A percentile compares a stretch with the other conserved stretches of the same genome.
phyloP scores from a whole-genome alignment of 768 basidiomycete genomes.

The Amanita rimosa region DNA sequence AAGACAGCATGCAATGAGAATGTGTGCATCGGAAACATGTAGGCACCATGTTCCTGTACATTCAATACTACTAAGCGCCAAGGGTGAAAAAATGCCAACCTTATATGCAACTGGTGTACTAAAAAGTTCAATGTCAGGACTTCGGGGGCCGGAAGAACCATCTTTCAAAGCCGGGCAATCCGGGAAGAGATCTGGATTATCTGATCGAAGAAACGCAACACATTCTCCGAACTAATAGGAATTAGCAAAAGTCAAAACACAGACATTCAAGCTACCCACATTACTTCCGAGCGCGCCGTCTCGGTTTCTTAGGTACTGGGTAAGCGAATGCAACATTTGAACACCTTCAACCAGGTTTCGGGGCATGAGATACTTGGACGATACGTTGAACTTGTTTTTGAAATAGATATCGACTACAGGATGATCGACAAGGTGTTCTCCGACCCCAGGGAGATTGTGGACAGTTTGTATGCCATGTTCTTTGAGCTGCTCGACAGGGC shows the following conservation, averaged over 20 bases:
- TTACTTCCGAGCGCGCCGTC: conserved; percentile 44
- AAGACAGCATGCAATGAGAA: conserved; percentile 26
- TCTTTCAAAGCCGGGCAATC: conserved; percentile 18
- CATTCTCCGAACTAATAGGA: conserved; percentile 30
- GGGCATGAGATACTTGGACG: conserved; percentile 28
- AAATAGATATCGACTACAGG: conserved; percentile 38
- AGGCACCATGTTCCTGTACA: conserved; percentile 22
- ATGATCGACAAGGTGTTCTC: conserved; percentile 65
- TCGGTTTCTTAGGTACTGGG: conserved; percentile 31
- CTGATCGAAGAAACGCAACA: conserved; percentile 41
- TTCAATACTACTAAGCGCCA: background rate
- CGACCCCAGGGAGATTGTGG: conserved; percentile 63
- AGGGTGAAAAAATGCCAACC: conserved; percentile 10
- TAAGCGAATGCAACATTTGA: conserved; percentile 20
- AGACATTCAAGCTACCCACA: conserved; percentile 20
- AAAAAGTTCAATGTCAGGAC: conserved; percentile 33
- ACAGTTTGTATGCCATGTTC: conserved; percentile 42
- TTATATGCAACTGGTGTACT: conserved; percentile 28
- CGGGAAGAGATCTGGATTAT: conserved; percentile 35
- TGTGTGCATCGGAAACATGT: conserved; percentile 26
- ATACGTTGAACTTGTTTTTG: conserved; percentile 36
- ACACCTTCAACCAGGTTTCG: conserved; percentile 13
- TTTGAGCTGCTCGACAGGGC: conserved; percentile 47
- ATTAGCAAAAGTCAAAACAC: background rate
- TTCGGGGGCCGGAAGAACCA: conserved; percentile 25